These are phyloP conservation scores for Ophiostoma sp. DNA, from an alignment of 2,329 filamentous ascomycete genomes.

Conservation along the genomic window DNA sequence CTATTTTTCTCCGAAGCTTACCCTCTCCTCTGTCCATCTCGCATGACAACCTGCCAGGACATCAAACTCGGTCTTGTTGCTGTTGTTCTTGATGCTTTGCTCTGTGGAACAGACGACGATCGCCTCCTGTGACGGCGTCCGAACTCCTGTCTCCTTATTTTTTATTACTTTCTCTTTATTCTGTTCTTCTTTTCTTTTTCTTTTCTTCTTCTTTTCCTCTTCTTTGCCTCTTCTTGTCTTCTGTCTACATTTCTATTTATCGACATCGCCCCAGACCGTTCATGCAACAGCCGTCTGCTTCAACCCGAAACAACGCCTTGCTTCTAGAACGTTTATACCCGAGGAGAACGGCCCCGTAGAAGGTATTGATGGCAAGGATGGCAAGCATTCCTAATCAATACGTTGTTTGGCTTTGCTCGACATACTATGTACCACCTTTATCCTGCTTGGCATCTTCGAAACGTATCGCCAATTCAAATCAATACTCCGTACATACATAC, in stretches of 20 bases:
- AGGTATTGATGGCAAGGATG: too few species aligned
- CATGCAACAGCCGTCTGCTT: background rate
- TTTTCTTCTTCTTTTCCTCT: background rate
- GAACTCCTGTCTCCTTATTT: background rate
- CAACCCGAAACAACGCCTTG: background rate
- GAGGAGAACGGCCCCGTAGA: background rate
- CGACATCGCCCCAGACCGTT: background rate
- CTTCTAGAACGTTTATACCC: slow-evolving; percentile 9
- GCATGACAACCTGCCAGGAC: background rate
- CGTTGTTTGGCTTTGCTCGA: background rate
- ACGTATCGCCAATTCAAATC: background rate
- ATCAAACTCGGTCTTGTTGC: slow-evolving; percentile 1
- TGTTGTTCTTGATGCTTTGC: background rate
- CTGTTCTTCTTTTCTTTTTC: background rate
- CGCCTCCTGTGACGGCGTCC: background rate
- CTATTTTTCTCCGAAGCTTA: background rate
- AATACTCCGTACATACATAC: background rate
- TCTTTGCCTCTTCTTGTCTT: background rate
- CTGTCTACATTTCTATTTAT: background rate
- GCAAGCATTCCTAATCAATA: too few species aligned
- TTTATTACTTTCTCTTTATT: background rate
- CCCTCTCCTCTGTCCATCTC: background rate
- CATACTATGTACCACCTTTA: background rate
- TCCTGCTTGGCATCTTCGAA: background rate
- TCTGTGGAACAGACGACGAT: background rate